A percentile compares a stretch with the other conserved stretches of the same genome.
These are phyloP conservation scores for Physaria fendleri DNA, from an alignment of 345 rosid genomes.

Conservation along the genomic window DNA sequence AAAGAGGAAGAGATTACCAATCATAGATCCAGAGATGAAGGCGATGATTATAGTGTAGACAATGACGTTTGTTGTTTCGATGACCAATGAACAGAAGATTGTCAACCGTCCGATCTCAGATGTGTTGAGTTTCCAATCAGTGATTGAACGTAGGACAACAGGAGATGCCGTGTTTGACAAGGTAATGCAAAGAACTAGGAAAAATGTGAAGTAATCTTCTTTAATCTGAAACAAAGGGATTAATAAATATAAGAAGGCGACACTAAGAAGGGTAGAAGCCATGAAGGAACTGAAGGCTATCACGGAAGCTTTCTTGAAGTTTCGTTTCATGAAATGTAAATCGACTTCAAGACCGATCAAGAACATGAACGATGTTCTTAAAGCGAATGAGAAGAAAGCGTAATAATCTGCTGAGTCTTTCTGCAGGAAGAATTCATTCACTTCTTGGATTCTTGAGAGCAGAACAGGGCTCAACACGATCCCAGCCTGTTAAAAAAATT, in stretches of 20 bases:
- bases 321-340: conserved; percentile 43
- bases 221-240: conserved; percentile 24
- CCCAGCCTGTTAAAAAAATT: conserved; percentile 49
- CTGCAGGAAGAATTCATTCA: conserved; percentile 46
- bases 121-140: conserved; percentile 65
- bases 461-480: conserved; percentile 61
- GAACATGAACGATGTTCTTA: conserved; percentile 67
- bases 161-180: conserved; percentile 72
- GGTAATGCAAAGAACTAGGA: conserved; percentile 30
- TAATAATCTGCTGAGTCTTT: conserved; percentile 51
- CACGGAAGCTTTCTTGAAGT: conserved; percentile 35
- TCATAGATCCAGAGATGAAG: conserved; percentile 15
- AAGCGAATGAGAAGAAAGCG: conserved; percentile 38
- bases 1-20: conserved; percentile 30
- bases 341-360: conserved; percentile 71
- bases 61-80: conserved; percentile 46
- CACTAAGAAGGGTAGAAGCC: conserved; percentile 35
- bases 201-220: conserved; percentile 15
- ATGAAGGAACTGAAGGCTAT: conserved; percentile 44
- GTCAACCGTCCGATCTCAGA: conserved; percentile 66
- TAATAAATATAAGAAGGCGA: conserved; percentile 29
- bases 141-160: conserved; percentile 49
- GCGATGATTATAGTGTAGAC: conserved; percentile 27
- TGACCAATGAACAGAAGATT: conserved; percentile 42
- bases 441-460: conserved; percentile 41